Percentiles rank a stretch among this genome's conserved stretches.
phyloP scores from a whole-genome alignment of 768 basidiomycete genomes.

The Cystoderma amianthinum region DNA sequence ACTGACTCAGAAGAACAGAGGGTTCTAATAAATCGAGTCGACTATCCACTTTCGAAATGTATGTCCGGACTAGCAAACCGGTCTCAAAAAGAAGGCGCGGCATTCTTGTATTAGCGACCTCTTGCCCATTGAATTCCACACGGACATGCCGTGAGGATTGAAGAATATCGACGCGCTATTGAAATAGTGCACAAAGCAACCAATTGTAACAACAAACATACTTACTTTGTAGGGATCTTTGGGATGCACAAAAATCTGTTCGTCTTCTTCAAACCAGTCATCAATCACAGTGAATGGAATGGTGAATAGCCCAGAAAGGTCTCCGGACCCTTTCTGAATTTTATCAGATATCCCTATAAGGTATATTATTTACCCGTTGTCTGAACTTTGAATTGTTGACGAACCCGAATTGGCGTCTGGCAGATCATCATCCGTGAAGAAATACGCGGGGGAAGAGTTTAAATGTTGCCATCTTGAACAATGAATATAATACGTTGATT shows the following conservation, averaged over 20 bases:
- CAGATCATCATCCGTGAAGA: slow-evolving; percentile 40
- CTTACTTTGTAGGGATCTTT: slow-evolving; percentile 66
- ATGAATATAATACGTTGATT: neutral
- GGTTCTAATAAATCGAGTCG: slow-evolving; percentile 39
- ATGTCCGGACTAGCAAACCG: slow-evolving; percentile 45
- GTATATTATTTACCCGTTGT: too few relatives aligned
- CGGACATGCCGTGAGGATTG: slow-evolving; percentile 56
- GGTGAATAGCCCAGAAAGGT: slow-evolving; percentile 38
- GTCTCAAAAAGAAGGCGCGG: slow-evolving; percentile 57
- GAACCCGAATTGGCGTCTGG: slow-evolving; percentile 33
- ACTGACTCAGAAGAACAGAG: slow-evolving; percentile 39
- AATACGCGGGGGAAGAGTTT: slow-evolving; percentile 46
- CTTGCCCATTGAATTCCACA: slow-evolving; percentile 53
- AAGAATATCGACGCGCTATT: slow-evolving; percentile 55
- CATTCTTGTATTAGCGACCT: slow-evolving; percentile 49
- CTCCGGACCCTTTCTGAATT: too few relatives aligned
- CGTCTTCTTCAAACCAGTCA: slow-evolving; percentile 68
- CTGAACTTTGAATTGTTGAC: too few relatives aligned
- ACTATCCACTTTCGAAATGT: slow-evolving; percentile 54
- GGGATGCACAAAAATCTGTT: slow-evolving; percentile 51
- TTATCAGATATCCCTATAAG: too few relatives aligned
- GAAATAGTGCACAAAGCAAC: neutral
- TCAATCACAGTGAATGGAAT: slow-evolving; percentile 45
- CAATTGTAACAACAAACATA: neutral
- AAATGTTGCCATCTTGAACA: slow-evolving; percentile 41